A percentile compares a stretch with the other conserved stretches of the same genome.
Evolutionary conservation across 768 basidiomycete genomes (phyloP).

Genomic region (Rhizopogon rudus): DNA sequence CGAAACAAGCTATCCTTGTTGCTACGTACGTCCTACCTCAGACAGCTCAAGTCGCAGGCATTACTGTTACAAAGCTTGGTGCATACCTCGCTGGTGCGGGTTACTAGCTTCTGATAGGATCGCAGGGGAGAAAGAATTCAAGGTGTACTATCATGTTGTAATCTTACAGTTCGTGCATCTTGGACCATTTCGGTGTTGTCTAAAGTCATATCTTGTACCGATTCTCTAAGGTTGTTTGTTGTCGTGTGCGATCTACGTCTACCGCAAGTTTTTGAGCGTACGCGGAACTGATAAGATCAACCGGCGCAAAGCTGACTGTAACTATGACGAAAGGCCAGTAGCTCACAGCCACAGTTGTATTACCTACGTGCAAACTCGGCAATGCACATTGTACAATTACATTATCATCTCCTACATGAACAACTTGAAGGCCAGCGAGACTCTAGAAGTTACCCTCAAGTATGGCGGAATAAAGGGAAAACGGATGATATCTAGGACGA

Average conservation of each 20-base stretch:
- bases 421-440: conserved; percentile 3
- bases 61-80: conserved; percentile 62
- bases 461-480: conserved; percentile 16
- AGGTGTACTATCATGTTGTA: conserved; percentile 3
- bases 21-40: conserved; percentile 63
- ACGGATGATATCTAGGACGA: conserved; percentile 7
- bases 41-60: conserved; percentile 62
- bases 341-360: too few species aligned
- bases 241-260: too few species aligned
- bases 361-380: too few species aligned
- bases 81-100: conserved; percentile 66
- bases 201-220: too few species aligned
- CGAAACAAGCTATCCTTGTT: conserved; percentile 81
- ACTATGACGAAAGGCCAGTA: too few species aligned
- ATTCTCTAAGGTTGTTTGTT: background rate
- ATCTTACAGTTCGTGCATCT: background rate
- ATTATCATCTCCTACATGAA: background rate
- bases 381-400: too few species aligned
- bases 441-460: conserved; percentile 20
- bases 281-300: too few species aligned
- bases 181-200: background rate
- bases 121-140: background rate
- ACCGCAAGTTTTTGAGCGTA: too few species aligned
- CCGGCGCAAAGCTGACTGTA: too few species aligned
- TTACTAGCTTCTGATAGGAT: conserved; percentile 38